Conservation (phyloP, 192 early-diverging fungal genomes). For the Coemansia sp. region DNA sequence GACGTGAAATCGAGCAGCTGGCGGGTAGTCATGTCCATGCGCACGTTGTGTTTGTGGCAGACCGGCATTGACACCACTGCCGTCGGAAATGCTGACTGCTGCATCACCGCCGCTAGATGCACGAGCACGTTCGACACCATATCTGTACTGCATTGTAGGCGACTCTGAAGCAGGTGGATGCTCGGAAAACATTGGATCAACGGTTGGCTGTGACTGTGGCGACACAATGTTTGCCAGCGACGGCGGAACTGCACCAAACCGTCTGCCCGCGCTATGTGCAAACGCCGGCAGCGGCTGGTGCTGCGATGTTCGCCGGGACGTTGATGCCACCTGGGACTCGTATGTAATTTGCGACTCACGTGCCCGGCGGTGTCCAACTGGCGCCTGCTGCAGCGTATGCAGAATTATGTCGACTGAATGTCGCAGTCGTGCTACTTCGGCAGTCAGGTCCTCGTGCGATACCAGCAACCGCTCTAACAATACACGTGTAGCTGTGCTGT, state of each 20-base stretch:
- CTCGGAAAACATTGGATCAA: not conserved
- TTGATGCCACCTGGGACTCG: not conserved
- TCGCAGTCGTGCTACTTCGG: constrained; percentile 42
- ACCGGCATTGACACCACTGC: not conserved
- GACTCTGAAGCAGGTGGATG: constrained; percentile 4
- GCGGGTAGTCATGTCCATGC: constrained; percentile 2
- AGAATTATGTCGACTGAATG: constrained; percentile 29
- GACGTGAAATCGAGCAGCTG: not conserved
- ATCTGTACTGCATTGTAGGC: not conserved
- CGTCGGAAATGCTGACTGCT: constrained; percentile 16
- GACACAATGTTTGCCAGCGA: constrained; percentile 34
- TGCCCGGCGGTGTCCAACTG: not conserved
- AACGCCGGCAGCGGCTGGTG: not conserved
- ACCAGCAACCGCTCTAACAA: constrained; percentile 33
- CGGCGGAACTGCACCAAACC: constrained; percentile 18
- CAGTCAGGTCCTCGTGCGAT: constrained; percentile 37
- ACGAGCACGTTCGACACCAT: constrained; percentile 6
- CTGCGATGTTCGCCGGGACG: not conserved
- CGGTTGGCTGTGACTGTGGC: constrained; percentile 3
- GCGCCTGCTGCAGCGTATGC: constrained; percentile 16
- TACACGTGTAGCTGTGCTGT: constrained; percentile 5
- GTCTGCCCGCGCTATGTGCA: not conserved
- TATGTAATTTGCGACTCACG: not conserved
- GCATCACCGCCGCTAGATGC: constrained; percentile 12
- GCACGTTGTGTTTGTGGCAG: not conserved